Percentiles rank a stretch among this genome's conserved stretches.
Evolutionary conservation across 768 basidiomycete species (phyloP).

Genomic region (Kwoniella sp.): DNA sequence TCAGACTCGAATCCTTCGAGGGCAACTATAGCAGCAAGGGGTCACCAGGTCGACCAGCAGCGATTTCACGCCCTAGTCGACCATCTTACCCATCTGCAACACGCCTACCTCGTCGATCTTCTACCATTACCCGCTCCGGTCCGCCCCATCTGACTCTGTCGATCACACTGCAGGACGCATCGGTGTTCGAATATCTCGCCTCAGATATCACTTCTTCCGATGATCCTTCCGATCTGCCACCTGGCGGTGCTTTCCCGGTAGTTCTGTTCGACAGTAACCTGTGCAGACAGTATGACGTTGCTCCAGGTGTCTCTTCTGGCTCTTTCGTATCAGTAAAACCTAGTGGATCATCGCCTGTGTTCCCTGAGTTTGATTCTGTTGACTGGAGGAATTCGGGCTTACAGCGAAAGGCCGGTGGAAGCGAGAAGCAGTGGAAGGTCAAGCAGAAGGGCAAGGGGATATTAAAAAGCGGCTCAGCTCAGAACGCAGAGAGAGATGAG

Average conservation of each 20-base stretch:
- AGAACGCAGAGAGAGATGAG: slow-evolving; percentile 2
- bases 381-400: slow-evolving; percentile 47
- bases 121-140: slow-evolving; percentile 13
- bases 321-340: neutral
- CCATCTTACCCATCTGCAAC: neutral
- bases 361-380: slow-evolving; percentile 50
- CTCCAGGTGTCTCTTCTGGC: slow-evolving; percentile 4
- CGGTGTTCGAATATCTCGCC: slow-evolving; percentile 50
- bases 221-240: slow-evolving; percentile 28
- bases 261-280: slow-evolving; percentile 75
- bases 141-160: slow-evolving; percentile 20
- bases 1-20: slow-evolving; percentile 32
- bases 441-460: slow-evolving; percentile 37
- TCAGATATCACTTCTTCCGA: slow-evolving; percentile 13
- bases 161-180: slow-evolving; percentile 31
- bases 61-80: slow-evolving; percentile 8
- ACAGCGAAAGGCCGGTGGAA: slow-evolving; percentile 23
- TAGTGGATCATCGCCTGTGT: slow-evolving; percentile 10
- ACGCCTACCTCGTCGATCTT: slow-evolving; percentile 12
- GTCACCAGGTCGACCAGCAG: neutral
- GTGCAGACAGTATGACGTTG: slow-evolving; percentile 61
- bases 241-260: slow-evolving; percentile 61
- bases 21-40: slow-evolving; percentile 26
- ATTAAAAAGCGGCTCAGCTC: slow-evolving; percentile 26
- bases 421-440: slow-evolving; percentile 51